Evolutionary conservation across 2,329 filamentous ascomycete genomes (phyloP), one percentile per base, ranked within the genome.

Genomic region (Aspergillus novofumigatus): DNA sequence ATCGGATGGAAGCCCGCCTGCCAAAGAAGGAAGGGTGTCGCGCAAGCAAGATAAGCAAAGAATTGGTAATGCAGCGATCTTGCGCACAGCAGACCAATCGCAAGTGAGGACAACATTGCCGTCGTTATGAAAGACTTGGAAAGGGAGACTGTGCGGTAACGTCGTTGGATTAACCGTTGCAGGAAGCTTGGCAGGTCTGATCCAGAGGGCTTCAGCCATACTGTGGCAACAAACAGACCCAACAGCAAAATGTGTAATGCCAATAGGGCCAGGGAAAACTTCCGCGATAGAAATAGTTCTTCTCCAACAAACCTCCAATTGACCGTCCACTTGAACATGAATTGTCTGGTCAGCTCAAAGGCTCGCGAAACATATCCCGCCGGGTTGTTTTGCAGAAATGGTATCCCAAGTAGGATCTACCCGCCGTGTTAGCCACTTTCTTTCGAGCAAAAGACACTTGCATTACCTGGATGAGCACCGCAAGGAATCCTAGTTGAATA

Each of bases 241-340:
- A 97, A 80, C n/a, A 92, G 78, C 8, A 78, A 72, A 26, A 79
- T 78, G 71, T 97, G 91, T 55, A 84, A 69, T 1, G 74, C 79
- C 26, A 96, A 79, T 52, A 97, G 80, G 14, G 77, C 73, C 20
- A 87, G 65, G 26, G 91, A 85, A 70, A 96, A 95, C 1, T 77
- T 71, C 58, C 78, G 83, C 64, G 86, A 88, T 49, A 95, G 81
- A 67, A 99, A 99, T 0, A 78, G 75, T 6, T 89, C 84, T 74
- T 97, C 92, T 17, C 89, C 87, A n/a, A 97, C 77, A 72, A 97
- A 97, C 54, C 92, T 86, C 94, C 94, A 99, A 75, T 99, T 99
- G 64, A 99, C 94, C 0, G 94, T 99, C 94, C 94, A 99, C 76
- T 93, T 92, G 80, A 93, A 97, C 67, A 96, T 82, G 77, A 99